A percentile compares a stretch with the other conserved stretches of the same genome.
Conservation (phyloP, 768 basidiomycete genomes). For the Galerina marginata region DNA sequence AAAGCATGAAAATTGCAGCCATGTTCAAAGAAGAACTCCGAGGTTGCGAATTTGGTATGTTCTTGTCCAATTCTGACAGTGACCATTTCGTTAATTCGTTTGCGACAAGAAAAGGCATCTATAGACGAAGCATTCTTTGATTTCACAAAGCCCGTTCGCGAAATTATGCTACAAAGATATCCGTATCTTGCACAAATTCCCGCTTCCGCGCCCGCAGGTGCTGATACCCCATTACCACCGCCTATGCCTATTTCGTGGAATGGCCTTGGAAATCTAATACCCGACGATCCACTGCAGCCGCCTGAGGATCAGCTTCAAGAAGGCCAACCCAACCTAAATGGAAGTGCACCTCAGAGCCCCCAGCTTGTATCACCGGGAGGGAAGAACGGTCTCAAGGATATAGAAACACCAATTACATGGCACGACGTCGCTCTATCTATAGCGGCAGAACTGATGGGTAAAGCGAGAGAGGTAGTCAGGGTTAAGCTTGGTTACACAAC, state of each 20-base stretch:
- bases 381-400: constrained; percentile 32
- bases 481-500: constrained; percentile 86
- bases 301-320: constrained; percentile 15
- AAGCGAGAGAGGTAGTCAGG: constrained; percentile 69
- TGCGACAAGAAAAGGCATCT: constrained; percentile 84
- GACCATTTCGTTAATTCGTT: background rate
- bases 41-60: constrained; percentile 78
- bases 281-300: constrained; percentile 45
- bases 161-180: constrained; percentile 72
- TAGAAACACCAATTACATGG: constrained; percentile 61
- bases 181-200: constrained; percentile 82
- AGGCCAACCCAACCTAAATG: background rate
- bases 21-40: constrained; percentile 84
- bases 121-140: constrained; percentile 98
- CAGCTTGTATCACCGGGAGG: background rate
- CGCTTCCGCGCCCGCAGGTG: constrained; percentile 64
- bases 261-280: constrained; percentile 64
- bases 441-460: constrained; percentile 86
- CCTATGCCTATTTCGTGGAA: constrained; percentile 72
- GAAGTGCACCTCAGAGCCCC: constrained; percentile 3
- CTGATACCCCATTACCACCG: constrained; percentile 79
- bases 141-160: constrained; percentile 81
- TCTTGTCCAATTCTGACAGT: background rate
- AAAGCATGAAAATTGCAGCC: constrained; percentile 85
- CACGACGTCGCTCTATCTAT: constrained; percentile 91